Conservation (phyloP, 345 rosid genomes). For the Boechera retrofracta region DNA sequence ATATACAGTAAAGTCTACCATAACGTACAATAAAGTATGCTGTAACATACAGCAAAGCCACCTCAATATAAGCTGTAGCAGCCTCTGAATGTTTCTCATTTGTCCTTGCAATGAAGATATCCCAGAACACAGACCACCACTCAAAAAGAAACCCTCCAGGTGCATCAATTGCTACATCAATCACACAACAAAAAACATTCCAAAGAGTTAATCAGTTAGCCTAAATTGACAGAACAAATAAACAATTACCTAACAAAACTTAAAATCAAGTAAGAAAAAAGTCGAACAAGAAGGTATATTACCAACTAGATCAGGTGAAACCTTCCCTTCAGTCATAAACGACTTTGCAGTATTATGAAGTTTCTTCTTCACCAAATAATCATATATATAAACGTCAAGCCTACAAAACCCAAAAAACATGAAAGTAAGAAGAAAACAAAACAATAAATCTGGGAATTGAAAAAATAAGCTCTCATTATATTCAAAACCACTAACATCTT, state of each 20-base stretch:
- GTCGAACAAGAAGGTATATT: constrained; percentile 35
- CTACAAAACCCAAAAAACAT: constrained; percentile 48
- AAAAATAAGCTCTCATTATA: neutral
- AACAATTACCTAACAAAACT: neutral
- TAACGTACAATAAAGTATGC: too few relatives aligned
- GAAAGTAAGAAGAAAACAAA: neutral
- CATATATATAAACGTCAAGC: constrained; percentile 97
- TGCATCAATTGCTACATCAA: constrained; percentile 89
- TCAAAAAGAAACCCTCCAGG: constrained; percentile 99
- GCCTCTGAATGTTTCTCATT: constrained; percentile 92
- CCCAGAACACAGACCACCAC: constrained; percentile 99
- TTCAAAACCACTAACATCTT: constrained; percentile 62
- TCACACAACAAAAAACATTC: constrained; percentile 1
- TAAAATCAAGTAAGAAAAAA: constrained; percentile 11
- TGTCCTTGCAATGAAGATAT: constrained; percentile 93
- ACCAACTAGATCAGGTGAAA: constrained; percentile 97
- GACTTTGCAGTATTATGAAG: constrained; percentile 82
- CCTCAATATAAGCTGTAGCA: constrained; percentile 95
- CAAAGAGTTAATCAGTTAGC: constrained; percentile 4
- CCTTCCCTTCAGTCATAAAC: constrained; percentile 96
- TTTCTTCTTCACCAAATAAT: constrained; percentile 94
- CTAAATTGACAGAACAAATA: neutral
- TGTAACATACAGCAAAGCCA: constrained; percentile 20
- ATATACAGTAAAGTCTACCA: too few relatives aligned
- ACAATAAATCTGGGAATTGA: constrained; percentile 30